Conservation (phyloP, 2,329 filamentous ascomycete species). For the Pseudocercospora fuligena region DNA sequence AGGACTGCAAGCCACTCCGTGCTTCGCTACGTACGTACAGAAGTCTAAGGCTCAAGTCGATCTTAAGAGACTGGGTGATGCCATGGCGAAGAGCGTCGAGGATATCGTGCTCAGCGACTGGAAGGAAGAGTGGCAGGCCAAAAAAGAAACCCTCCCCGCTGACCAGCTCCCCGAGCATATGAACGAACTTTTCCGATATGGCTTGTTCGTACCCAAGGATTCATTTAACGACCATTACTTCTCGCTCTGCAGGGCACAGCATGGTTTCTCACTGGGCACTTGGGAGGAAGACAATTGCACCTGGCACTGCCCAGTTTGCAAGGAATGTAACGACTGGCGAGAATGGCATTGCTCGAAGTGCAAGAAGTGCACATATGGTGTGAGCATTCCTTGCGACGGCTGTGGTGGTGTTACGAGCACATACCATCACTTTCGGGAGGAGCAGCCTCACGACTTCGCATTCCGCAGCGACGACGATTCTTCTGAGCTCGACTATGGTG, state of each 20-base stretch:
- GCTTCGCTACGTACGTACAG: not conserved
- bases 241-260: not conserved
- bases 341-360: slow-evolving; percentile 20
- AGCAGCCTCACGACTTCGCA: not conserved
- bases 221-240: not conserved
- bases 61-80: not conserved
- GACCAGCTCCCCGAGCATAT: slow-evolving; percentile 6
- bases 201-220: not conserved
- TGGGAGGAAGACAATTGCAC: not conserved
- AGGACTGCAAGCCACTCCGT: not conserved
- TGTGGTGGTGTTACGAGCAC: slow-evolving; percentile 1
- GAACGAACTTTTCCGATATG: slow-evolving; percentile 11
- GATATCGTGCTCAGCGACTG: not conserved
- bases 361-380: slow-evolving; percentile 19
- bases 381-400: slow-evolving; percentile 12
- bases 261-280: too few species aligned
- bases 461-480: not conserved
- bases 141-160: not conserved
- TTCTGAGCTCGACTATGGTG: too few species aligned
- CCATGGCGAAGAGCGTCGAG: not conserved
- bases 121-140: slow-evolving; percentile 1
- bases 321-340: slow-evolving; percentile 20
- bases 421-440: not conserved
- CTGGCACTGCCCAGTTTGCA: slow-evolving; percentile 18
- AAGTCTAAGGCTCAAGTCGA: not conserved